phyloP scores from a whole-genome alignment of 768 basidiomycete species.

The Cubamyces lactineus region DNA sequence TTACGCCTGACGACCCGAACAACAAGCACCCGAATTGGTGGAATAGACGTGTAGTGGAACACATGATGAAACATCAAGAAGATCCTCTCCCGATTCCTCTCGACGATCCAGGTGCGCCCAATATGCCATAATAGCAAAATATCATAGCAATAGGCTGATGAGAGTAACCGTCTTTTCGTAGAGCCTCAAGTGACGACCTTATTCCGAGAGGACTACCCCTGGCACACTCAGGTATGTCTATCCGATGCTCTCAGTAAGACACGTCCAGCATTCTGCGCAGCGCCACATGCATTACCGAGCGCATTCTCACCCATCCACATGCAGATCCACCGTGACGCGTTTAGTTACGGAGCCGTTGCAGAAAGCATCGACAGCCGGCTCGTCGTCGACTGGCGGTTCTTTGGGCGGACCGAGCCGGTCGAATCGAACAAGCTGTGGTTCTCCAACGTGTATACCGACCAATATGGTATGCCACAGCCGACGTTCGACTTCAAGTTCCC shows the following conservation, averaged over 20 bases:
- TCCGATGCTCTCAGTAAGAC: too few species aligned
- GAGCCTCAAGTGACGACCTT: slow-evolving; percentile 39
- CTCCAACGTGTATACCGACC: slow-evolving; percentile 28
- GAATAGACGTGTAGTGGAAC: slow-evolving; percentile 25
- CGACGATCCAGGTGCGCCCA: slow-evolving; percentile 11
- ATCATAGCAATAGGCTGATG: slow-evolving; percentile 2
- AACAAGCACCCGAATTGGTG: slow-evolving; percentile 23
- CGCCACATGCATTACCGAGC: too few species aligned
- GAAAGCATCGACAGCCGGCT: slow-evolving; percentile 35
- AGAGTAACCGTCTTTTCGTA: slow-evolving; percentile 19
- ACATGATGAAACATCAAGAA: slow-evolving; percentile 21
- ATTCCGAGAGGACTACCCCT: slow-evolving; percentile 27
- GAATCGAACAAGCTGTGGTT: slow-evolving; percentile 27
- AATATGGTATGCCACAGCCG: slow-evolving; percentile 41
- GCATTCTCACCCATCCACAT: not conserved
- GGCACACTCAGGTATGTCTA: slow-evolving; percentile 33
- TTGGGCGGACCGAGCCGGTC: slow-evolving; percentile 28
- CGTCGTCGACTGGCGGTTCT: slow-evolving; percentile 40
- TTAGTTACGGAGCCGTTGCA: slow-evolving; percentile 39
- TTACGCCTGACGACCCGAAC: not conserved
- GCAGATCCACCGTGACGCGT: slow-evolving; percentile 42
- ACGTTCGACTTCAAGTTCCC: slow-evolving; percentile 33
- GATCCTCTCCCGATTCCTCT: slow-evolving; percentile 34
- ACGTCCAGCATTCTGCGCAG: too few species aligned
- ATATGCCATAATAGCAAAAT: not conserved